Evolutionary conservation across 768 basidiomycete genomes (phyloP).

Genomic region (Dentipellis sp.): DNA sequence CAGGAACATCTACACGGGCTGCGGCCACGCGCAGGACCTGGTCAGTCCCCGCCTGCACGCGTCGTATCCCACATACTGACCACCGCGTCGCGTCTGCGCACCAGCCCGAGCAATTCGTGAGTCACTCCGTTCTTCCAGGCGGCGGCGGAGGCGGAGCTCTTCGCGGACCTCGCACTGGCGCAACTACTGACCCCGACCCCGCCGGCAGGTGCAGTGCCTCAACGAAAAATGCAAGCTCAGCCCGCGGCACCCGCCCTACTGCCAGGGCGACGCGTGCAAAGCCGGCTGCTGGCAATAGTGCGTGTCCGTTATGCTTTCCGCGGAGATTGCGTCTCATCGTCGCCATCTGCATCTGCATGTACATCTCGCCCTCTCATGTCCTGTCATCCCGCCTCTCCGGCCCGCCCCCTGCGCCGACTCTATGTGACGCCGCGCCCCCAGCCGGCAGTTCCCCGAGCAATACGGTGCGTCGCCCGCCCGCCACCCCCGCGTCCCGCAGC

Average conservation of each 20-base stretch:
- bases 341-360: no score
- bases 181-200: background rate
- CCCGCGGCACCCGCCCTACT: background rate
- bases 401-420: background rate
- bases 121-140: background rate
- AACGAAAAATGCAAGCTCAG: background rate
- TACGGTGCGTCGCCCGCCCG: background rate
- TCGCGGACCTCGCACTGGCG: background rate
- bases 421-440: background rate
- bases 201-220: background rate
- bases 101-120: background rate
- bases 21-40: background rate
- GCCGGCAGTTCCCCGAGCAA: constrained; percentile 1
- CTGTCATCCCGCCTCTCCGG: background rate
- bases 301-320: background rate
- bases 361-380: background rate
- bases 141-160: background rate
- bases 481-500: background rate
- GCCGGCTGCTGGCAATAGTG: constrained; percentile 2
- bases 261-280: background rate
- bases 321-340: background rate
- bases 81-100: background rate
- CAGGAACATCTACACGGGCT: constrained; percentile 1
- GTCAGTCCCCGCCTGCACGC: background rate
- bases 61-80: background rate